Evolutionary conservation across 2,329 filamentous ascomycete species (phyloP), one percentile per base, ranked within the genome.

Genomic region (Ophiocordyceps camponoti-saundersi): DNA sequence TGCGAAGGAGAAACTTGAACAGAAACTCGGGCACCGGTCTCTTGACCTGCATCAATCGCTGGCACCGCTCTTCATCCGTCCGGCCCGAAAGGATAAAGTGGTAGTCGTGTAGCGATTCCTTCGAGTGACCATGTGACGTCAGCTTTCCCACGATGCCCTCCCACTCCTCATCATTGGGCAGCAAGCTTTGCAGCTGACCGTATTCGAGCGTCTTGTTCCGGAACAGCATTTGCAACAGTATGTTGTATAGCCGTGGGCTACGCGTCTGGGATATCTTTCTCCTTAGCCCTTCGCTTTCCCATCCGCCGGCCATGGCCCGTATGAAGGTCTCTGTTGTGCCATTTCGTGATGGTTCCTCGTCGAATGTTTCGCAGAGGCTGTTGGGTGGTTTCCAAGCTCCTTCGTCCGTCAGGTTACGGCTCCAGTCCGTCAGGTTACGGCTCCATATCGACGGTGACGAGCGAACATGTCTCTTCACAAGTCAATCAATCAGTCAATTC

Each of bases 211-310:
- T 48, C 16, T 50, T 51, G 8, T 51, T 51, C 47, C 57, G 56
- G 40, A 64, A 50, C 21, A 57, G 45, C 52, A 59, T 55, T 41
- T 64, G 61, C 40, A 64, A 49, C 26, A 64, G 48, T n/a, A 64
- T 45, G 8, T 62, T 50, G 6, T 58, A 53, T 11, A 62, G 50
- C 21, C 59, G 54, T 21, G 48, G 48, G 42, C 50, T 58, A 26
- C 61, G 60, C 20, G 53, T 50, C 41, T 36, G 42, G 6, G 61
- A 58, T 4, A 52, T 46, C 34, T 48, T 47, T 48, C 39, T 48
- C 44, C 44, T 57, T 54, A 53, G 56, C 21, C 39, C 12, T 12
- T 46, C 26, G 7, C 41, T 47, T 18, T 50, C 32, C 15, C 39
- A 21, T 16, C 48, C 44, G n/a, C 42, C 23, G 12, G 50, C 53